Evolutionary conservation across 257 asterid genomes (phyloP).

Genomic region (Solanum dulcamara): DNA sequence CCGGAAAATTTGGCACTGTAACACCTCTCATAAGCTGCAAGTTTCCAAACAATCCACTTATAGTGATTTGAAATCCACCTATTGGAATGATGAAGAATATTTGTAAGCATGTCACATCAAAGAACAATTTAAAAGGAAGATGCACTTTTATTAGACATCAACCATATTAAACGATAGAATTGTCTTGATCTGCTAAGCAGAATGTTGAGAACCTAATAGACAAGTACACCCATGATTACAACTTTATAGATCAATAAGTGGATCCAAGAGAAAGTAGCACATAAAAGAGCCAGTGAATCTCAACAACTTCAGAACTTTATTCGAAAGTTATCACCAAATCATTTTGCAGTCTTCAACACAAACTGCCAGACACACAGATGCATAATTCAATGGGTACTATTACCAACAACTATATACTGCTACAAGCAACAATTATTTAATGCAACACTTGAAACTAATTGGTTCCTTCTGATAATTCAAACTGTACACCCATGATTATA

Average conservation of each 20-base stretch:
- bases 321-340: neutral
- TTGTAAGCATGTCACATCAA: neutral
- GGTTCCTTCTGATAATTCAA: neutral
- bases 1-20: constrained; percentile 63
- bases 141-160: neutral
- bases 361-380: neutral
- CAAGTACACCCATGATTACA: neutral
- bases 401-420: neutral
- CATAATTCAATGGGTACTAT: neutral
- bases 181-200: neutral
- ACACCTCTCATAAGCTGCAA: constrained; percentile 81
- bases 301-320: neutral
- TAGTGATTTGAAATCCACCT: constrained; percentile 94
- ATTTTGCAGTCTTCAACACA: neutral
- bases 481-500: neutral
- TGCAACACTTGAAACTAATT: neutral
- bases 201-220: too few species aligned
- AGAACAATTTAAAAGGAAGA: neutral
- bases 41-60: constrained; percentile 95
- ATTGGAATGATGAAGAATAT: constrained; percentile 2
- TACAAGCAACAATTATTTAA: neutral
- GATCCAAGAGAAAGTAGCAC: neutral
- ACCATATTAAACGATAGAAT: neutral
- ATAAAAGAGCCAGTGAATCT: neutral
- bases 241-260: neutral